Evolutionary conservation across 768 basidiomycete species (phyloP).

Genomic region (Naganishia antarctica): DNA sequence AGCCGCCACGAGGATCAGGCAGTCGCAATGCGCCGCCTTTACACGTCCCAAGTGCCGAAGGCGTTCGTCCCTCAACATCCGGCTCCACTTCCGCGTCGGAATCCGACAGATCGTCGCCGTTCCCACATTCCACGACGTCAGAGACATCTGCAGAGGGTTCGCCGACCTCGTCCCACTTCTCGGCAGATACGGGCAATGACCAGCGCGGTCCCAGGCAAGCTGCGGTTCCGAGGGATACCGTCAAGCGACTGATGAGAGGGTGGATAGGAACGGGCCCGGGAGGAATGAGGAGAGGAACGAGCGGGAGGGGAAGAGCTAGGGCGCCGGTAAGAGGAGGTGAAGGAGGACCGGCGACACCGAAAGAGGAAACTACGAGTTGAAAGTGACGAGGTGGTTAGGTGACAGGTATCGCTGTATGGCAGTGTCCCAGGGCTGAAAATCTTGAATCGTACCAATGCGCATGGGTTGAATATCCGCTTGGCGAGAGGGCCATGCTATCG

Average conservation of each 20-base stretch:
- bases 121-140: conserved; percentile 2
- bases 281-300: conserved; percentile 4
- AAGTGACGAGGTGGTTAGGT: too few species aligned
- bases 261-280: conserved; percentile 6
- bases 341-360: not conserved
- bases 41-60: not conserved
- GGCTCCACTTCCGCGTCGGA: not conserved
- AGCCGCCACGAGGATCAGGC: conserved; percentile 3
- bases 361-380: not conserved
- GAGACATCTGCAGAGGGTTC: not conserved
- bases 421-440: too few species aligned
- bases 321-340: conserved; percentile 8
- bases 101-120: conserved; percentile 11
- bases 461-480: too few species aligned
- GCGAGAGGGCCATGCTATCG: too few species aligned
- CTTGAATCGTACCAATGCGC: too few species aligned
- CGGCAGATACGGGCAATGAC: not conserved
- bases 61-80: not conserved
- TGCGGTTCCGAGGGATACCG: not conserved
- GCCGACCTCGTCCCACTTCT: not conserved
- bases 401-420: not conserved
- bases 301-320: conserved; percentile 4
- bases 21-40: conserved; percentile 14
- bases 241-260: conserved; percentile 10
- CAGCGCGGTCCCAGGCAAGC: conserved; percentile 16